Conservation (phyloP, 768 basidiomycete species). For the Auricularia sp. region DNA sequence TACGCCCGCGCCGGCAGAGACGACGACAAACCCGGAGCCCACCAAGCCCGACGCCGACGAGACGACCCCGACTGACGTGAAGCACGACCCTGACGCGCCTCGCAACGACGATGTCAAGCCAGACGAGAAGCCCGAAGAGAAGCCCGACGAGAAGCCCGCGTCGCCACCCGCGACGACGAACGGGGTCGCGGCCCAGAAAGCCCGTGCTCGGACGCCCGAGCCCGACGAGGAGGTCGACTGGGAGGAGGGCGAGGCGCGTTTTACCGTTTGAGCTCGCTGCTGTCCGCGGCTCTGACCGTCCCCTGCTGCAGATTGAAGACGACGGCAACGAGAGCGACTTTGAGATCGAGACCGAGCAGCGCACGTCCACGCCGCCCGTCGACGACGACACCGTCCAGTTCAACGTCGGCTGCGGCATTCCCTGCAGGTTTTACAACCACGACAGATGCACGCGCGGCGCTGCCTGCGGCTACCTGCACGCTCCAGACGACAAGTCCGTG, state of each 20-base stretch:
- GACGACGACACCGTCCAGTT: constrained; percentile 1
- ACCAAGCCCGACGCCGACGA: too few species aligned
- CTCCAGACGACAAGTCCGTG: constrained; percentile 45
- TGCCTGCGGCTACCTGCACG: constrained; percentile 40
- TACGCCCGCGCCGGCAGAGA: too few species aligned
- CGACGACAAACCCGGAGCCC: too few species aligned
- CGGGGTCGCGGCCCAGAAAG: too few species aligned
- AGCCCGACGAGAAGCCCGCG: too few species aligned
- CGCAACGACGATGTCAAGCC: too few species aligned
- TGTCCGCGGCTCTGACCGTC: background rate
- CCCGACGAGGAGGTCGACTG: background rate
- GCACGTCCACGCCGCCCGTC: background rate
- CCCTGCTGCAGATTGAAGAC: background rate
- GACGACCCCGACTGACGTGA: too few species aligned
- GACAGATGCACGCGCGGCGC: constrained; percentile 35
- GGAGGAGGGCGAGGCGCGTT: background rate
- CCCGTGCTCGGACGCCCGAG: too few species aligned
- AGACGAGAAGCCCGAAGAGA: too few species aligned
- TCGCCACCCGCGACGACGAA: too few species aligned
- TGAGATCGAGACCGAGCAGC: background rate
- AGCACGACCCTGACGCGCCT: too few species aligned
- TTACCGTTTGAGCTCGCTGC: too few species aligned
- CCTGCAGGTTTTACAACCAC: constrained; percentile 51
- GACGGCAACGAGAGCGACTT: background rate
- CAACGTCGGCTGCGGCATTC: constrained; percentile 38